phyloP scores from a whole-genome alignment of 2,329 filamentous ascomycete genomes.

The Pseudogymnoascus sp. region DNA sequence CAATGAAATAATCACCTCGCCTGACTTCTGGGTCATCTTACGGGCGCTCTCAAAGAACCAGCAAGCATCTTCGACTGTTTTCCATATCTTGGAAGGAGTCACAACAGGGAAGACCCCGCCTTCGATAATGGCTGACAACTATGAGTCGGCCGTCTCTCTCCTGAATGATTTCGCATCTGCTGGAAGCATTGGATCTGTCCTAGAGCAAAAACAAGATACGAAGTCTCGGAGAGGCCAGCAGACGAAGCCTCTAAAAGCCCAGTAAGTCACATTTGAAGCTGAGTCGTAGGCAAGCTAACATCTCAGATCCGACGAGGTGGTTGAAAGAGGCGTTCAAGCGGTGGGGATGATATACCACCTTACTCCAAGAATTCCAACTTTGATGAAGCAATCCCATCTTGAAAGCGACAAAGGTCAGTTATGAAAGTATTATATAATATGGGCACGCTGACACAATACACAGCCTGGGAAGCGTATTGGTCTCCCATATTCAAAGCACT shows the following conservation, averaged over 20 bases:
- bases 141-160: conserved; percentile 76
- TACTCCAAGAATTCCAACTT: conserved; percentile 70
- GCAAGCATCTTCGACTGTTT: conserved; percentile 70
- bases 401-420: conserved; percentile 70
- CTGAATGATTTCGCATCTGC: conserved; percentile 86
- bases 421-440: neutral
- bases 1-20: conserved; percentile 91
- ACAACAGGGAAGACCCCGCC: conserved; percentile 64
- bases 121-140: conserved; percentile 90
- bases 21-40: conserved; percentile 93
- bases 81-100: conserved; percentile 76
- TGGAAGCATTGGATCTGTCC: conserved; percentile 62
- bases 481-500: conserved; percentile 86
- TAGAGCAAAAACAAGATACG: conserved; percentile 62
- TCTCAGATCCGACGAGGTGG: conserved; percentile 59
- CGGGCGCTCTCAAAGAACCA: conserved; percentile 63
- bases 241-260: conserved; percentile 48
- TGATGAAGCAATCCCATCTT: conserved; percentile 90
- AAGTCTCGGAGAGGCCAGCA: conserved; percentile 34
- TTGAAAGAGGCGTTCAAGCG: conserved; percentile 72
- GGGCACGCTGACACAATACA: conserved; percentile 20
- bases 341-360: conserved; percentile 76
- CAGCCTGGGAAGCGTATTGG: conserved; percentile 97
- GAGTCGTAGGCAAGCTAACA: conserved; percentile 15
- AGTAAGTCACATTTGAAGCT: conserved; percentile 36